Conservation (phyloP, 768 basidiomycete species). For the Tylopilus rubrobrunneus region DNA sequence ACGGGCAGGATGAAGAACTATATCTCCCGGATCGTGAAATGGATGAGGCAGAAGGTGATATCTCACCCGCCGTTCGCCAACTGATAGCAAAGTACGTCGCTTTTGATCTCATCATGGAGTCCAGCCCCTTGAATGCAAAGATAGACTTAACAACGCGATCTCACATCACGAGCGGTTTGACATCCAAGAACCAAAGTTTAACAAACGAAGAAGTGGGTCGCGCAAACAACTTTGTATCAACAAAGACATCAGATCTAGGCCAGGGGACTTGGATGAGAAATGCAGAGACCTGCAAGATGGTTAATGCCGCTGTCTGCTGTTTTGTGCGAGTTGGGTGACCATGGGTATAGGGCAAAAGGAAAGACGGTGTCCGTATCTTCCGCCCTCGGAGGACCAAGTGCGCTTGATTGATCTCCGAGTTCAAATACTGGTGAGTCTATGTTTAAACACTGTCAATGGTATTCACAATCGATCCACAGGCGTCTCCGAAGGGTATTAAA, state of each 20-base stretch:
- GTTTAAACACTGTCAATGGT: neutral
- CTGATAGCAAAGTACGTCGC: constrained; percentile 70
- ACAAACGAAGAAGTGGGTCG: constrained; percentile 46
- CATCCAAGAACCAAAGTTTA: constrained; percentile 68
- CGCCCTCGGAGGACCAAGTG: constrained; percentile 61
- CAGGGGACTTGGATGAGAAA: constrained; percentile 77
- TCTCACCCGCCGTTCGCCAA: constrained; percentile 74
- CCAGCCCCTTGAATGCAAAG: neutral
- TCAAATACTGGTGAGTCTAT: constrained; percentile 62
- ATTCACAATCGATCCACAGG: constrained; percentile 41
- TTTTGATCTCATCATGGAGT: neutral
- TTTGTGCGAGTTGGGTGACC: neutral
- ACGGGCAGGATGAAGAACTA: constrained; percentile 51
- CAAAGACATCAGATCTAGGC: constrained; percentile 60
- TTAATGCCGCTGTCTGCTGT: constrained; percentile 20
- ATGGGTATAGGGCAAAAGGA: constrained; percentile 50
- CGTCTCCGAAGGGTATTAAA: constrained; percentile 90
- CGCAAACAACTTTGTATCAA: constrained; percentile 93
- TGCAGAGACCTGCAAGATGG: constrained; percentile 80
- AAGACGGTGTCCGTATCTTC: constrained; percentile 74
- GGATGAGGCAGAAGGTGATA: constrained; percentile 44
- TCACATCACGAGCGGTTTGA: constrained; percentile 8
- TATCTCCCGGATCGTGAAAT: constrained; percentile 65
- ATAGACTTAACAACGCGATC: constrained; percentile 14
- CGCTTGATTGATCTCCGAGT: constrained; percentile 81